Conservation (phyloP, 495 filamentous ascomycete genomes). For the Rhypophila decipiens region DNA sequence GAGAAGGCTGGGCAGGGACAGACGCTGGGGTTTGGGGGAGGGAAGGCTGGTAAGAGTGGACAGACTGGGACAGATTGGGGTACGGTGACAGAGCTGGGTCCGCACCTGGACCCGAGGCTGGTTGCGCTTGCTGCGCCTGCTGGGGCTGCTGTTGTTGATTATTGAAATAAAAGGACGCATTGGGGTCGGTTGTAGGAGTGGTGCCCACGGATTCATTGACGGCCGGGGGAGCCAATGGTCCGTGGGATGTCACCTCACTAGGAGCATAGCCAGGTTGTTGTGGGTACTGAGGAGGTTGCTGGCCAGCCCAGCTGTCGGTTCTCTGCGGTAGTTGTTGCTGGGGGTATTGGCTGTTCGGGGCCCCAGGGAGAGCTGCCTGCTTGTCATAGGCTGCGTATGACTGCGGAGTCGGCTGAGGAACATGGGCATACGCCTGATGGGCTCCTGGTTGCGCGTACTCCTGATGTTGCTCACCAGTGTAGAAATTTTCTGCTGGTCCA, state of each 20-base stretch:
- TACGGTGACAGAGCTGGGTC: slow-evolving; percentile 37
- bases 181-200: slow-evolving; percentile 37
- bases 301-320: slow-evolving; percentile 38
- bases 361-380: slow-evolving; percentile 29
- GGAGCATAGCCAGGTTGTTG: slow-evolving; percentile 29
- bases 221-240: slow-evolving; percentile 15
- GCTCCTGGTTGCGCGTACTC: slow-evolving; percentile 45
- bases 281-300: slow-evolving; percentile 25
- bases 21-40: slow-evolving; percentile 39
- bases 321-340: slow-evolving; percentile 40
- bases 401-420: slow-evolving; percentile 26
- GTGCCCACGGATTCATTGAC: slow-evolving; percentile 13
- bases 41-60: slow-evolving; percentile 34
- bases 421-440: slow-evolving; percentile 30
- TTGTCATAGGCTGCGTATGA: slow-evolving; percentile 32
- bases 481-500: slow-evolving; percentile 69
- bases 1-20: slow-evolving; percentile 30
- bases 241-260: slow-evolving; percentile 22
- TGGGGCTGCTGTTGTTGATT: slow-evolving; percentile 22
- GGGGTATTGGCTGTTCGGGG: slow-evolving; percentile 37
- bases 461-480: slow-evolving; percentile 57
- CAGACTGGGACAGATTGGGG: slow-evolving; percentile 35
- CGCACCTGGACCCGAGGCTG: slow-evolving; percentile 24
- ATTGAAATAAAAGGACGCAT: slow-evolving; percentile 45
- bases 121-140: slow-evolving; percentile 26